Evolutionary conservation across 2,329 filamentous ascomycete genomes (phyloP).

Genomic region (Ophiostoma piceae): DNA sequence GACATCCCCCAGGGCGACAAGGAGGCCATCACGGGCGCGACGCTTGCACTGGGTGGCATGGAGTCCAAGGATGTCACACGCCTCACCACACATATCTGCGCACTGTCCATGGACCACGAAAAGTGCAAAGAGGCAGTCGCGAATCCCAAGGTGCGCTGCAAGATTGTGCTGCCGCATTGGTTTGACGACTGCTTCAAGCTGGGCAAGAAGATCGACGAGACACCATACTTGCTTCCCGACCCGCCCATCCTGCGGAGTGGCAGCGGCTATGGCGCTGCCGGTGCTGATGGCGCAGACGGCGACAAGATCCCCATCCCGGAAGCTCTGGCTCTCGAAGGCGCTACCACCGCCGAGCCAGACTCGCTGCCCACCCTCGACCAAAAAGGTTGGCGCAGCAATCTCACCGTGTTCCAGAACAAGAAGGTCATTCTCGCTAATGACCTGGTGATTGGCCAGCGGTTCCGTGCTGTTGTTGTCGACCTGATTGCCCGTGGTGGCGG

Average conservation of each 20-base stretch:
- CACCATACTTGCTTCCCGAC: slow-evolving; percentile 78
- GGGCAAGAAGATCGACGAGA: slow-evolving; percentile 83
- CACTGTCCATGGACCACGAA: slow-evolving; percentile 67
- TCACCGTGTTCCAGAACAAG: slow-evolving; percentile 71
- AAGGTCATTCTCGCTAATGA: slow-evolving; percentile 73
- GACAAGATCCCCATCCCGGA: slow-evolving; percentile 40
- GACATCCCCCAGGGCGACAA: slow-evolving; percentile 82
- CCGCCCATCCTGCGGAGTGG: slow-evolving; percentile 65
- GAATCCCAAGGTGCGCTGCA: slow-evolving; percentile 61
- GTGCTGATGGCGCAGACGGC: slow-evolving; percentile 36
- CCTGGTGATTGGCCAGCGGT: slow-evolving; percentile 61
- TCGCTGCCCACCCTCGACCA: slow-evolving; percentile 39
- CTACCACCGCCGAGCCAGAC: slow-evolving; percentile 47
- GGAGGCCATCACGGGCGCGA: slow-evolving; percentile 85
- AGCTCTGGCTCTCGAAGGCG: slow-evolving; percentile 57
- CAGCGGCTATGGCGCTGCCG: neutral
- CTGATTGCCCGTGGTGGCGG: slow-evolving; percentile 71
- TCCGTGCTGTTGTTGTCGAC: slow-evolving; percentile 61
- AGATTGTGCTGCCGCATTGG: slow-evolving; percentile 92
- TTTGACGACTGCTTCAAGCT: slow-evolving; percentile 96
- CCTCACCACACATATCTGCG: slow-evolving; percentile 82
- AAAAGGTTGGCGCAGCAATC: slow-evolving; percentile 42
- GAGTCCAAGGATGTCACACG: slow-evolving; percentile 67
- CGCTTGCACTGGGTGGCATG: slow-evolving; percentile 81
- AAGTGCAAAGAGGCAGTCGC: slow-evolving; percentile 60